Base-by-base conservation (phyloP, 2,329 filamentous ascomycete species). In the Paraconiothyrium brasiliense region DNA sequence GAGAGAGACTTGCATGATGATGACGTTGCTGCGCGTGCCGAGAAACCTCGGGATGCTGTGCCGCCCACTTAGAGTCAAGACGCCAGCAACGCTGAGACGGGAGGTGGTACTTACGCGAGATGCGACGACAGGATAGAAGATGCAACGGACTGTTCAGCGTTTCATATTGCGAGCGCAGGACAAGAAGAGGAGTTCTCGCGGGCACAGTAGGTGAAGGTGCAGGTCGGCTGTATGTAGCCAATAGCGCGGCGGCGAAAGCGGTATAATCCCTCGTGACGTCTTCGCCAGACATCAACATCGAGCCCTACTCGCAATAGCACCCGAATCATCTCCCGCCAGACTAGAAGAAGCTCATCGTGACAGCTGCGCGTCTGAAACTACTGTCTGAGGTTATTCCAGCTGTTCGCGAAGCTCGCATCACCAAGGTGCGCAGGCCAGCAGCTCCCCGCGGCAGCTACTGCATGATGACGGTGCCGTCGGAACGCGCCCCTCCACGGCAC, bases 371-470 rank as follows among this genome's bases (percentile, higher is more conserved):
- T n/a, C n/a, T 41, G 39, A 41, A n/a, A n/a, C 16, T n/a, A 16
- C 16, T 16, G 8, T 20, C 13, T 7, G n/a, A 43, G 11, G 16
- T 54, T 6, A 14, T 16, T 43, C 4, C 4, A 30, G 4, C 3
- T 43, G 30, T 27, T 35, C 44, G 5, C 34, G 44, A 27, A 16
- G n/a, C 47, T 49, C 46, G 7, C 47, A 14, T 24, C 37, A 27
- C 37, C 20, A 39, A 34, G 22, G 34, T 27, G 13, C 14, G 9
- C 10, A n/a, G 8, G 10, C 16, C 20, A 8, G n/a, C 39, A 39
- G 49, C 39, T 35, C 49, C 49, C 49, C 49, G 34, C 49, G 32
- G 34, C 49, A 27, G 34, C 49, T 52, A 27, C 34, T 52, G 49
- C 20, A 52, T 20, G n/a, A 24, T 41, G 50, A 30, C 50, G 32